Evolutionary conservation across 441 rosid species (phyloP), one percentile per base, ranked within the genome.

Genomic region (Hura crepitans): DNA sequence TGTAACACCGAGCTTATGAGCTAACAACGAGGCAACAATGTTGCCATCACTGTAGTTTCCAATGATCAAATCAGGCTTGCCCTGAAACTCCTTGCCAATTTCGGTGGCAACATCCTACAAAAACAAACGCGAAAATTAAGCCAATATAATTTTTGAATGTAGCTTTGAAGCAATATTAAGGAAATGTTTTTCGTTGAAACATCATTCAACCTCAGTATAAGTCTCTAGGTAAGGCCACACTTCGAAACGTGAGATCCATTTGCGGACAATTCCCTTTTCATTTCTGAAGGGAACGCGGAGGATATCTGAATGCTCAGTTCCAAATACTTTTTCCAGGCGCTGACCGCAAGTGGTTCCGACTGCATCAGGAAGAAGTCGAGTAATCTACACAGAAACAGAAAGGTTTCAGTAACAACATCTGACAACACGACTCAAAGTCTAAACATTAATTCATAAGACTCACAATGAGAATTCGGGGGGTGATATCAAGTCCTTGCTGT

Each of bases 201-300:
- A 37, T 63, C 51, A 50, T 22, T 63, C 63, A 63, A 93, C 98
- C 98, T 95, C 98, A 0, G 99, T 85, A 84, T 81, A 95, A 60
- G 88, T 92, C 81, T 90, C 99, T 72, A 92, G 85, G 71, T 95
- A 95, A 11, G 99, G 99, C 99, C 99, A 95, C 59, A 95, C 99
- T 85, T 95, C 93, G 15, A 95, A 95, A 71, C 99, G 76, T 0
- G 98, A 95, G 83, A 95, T 95, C 99, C 99, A 95, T 72, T 78
- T 72, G 42, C 98, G 92, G 8, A 94, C 96, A 10, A 87, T 82
- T 65, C 97, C 97, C 78, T 92, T 82, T 65, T 92, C 94, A 0
- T 81, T 86, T 85, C 96, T 84, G 63, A 94, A 94, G 56, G 98
- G 99, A 54, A 95, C 84, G 33, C 99, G 92, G 17, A 95, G 99